Conservation (phyloP, 352 stramenopile genomes). For the Phytopythium mirpurense region DNA sequence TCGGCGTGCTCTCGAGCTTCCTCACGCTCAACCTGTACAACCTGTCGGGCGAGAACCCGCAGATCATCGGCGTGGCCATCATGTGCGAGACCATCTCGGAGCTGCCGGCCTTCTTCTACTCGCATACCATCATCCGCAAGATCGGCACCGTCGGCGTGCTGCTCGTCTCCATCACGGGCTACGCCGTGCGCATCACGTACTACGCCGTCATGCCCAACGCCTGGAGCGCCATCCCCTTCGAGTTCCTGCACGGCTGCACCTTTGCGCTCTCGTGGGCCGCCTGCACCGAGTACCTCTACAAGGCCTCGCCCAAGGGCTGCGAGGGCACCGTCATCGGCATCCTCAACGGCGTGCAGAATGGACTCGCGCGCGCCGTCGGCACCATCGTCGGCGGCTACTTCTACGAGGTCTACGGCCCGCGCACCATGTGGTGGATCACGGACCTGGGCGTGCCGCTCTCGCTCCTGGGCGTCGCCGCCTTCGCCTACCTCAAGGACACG, state of each 20-base stretch:
- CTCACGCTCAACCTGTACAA: constrained; percentile 83
- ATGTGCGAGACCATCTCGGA: constrained; percentile 78
- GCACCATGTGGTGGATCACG: constrained; percentile 63
- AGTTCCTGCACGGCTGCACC: constrained; percentile 72
- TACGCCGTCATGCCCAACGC: constrained; percentile 76
- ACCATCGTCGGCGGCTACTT: constrained; percentile 75
- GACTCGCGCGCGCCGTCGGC: constrained; percentile 51
- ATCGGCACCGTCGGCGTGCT: constrained; percentile 71
- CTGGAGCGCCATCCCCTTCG: constrained; percentile 74
- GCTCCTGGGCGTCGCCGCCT: constrained; percentile 42
- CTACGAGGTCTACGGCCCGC: constrained; percentile 62
- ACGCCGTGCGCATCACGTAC: constrained; percentile 63
- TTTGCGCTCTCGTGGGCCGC: constrained; percentile 73
- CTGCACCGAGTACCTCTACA: constrained; percentile 74
- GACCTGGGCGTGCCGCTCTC: constrained; percentile 64
- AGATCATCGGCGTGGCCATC: constrained; percentile 79
- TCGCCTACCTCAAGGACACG: constrained; percentile 55
- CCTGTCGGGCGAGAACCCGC: constrained; percentile 53
- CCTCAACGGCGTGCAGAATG: constrained; percentile 73
- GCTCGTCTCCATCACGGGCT: constrained; percentile 62
- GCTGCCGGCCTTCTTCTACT: constrained; percentile 79
- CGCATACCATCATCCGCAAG: constrained; percentile 58
- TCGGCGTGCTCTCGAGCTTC: constrained; percentile 77
- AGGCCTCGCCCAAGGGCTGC: constrained; percentile 43
- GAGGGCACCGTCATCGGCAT: constrained; percentile 76